Evolutionary conservation across 2,329 filamentous ascomycete species (phyloP).

Genomic region (Zymoseptoria tritici): DNA sequence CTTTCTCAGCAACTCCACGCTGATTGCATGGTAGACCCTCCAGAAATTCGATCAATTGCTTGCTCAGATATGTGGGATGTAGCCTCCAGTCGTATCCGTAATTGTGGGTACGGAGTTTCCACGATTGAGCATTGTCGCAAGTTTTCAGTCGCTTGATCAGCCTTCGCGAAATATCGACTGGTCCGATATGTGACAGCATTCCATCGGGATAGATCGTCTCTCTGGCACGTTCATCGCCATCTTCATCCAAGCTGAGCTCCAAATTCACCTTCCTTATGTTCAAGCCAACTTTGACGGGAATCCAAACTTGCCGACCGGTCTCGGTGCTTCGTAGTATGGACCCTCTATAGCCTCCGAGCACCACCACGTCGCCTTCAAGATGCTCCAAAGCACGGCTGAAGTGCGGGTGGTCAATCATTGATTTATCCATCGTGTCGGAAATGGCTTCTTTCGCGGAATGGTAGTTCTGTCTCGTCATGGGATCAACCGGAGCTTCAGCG

Average conservation of each 20-base stretch:
- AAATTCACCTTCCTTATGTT: constrained; percentile 88
- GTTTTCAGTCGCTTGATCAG: constrained; percentile 71
- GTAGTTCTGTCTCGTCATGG: constrained; percentile 21
- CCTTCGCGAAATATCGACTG: constrained; percentile 78
- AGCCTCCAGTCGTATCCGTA: constrained; percentile 95
- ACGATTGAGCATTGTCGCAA: constrained; percentile 63
- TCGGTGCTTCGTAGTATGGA: constrained; percentile 81
- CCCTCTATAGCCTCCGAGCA: constrained; percentile 88
- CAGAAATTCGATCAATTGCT: constrained; percentile 64
- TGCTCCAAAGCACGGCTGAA: constrained; percentile 53
- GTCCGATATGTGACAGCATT: constrained; percentile 86
- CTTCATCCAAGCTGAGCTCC: constrained; percentile 68
- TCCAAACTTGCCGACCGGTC: constrained; percentile 81
- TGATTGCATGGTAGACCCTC: constrained; percentile 68
- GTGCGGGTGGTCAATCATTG: constrained; percentile 41
- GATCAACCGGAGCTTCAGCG: constrained; percentile 16
- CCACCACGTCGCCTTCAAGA: constrained; percentile 75
- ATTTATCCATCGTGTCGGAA: constrained; percentile 16
- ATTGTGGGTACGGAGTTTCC: constrained; percentile 72
- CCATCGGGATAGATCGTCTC: constrained; percentile 77
- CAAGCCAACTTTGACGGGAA: constrained; percentile 84
- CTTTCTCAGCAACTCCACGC: constrained; percentile 42
- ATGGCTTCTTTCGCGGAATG: constrained; percentile 17
- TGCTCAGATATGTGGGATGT: constrained; percentile 68
- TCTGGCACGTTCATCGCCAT: constrained; percentile 77